Base-by-base conservation (phyloP, 2,329 filamentous ascomycete genomes). In the Arthrobotrys megalospora region DNA sequence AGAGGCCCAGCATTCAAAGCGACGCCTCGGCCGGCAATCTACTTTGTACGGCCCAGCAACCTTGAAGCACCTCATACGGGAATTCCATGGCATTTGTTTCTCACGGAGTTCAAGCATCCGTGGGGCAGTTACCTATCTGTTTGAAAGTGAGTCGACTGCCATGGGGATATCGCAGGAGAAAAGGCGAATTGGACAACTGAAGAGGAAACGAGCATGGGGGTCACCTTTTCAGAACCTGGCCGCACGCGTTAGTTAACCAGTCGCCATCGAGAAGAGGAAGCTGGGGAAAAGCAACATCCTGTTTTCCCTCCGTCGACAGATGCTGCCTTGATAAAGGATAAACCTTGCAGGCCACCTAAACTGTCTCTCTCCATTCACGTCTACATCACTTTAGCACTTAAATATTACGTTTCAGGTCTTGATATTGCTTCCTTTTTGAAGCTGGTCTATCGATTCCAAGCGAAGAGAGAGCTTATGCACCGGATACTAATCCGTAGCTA, bases 131-230 rank as follows among this genome's bases (percentile, higher is more conserved):
- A 60, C 34, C 50, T 66, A 60, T 45, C 50, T 66, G 75, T 78
- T 78, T 78, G 75, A 78, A 72, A 72, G 67, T 78, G 75, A 77
- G 66, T 77, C 73, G 73, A 60, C 65, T 60, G 65, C 73, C 58
- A 71, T 34, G 48, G 43, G 58, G 34, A 71, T 64, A 28, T 43
- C 36, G 36, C 19, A 48, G 48, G 34, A 63, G 45, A 63, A 76
- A 64, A 36, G 24, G 32, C 45, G 65, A 55, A 52, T 70, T 48
- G 55, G 72, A 60, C 38, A 76, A 65, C 53, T 58, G 60, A 60
- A 70, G 55, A 64, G 69, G 60, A 76, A 67, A 78, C 60, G 50
- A 11, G 63, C 63, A 78, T 72, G 75, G 75, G 75, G 75, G 75
- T 78, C 75, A 72, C 65, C 47, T 55, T 11, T 21, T 34, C 50